These are phyloP conservation scores for Colletotrichum filicis DNA, from an alignment of 2,329 filamentous ascomycete species.

Conservation along the genomic window DNA sequence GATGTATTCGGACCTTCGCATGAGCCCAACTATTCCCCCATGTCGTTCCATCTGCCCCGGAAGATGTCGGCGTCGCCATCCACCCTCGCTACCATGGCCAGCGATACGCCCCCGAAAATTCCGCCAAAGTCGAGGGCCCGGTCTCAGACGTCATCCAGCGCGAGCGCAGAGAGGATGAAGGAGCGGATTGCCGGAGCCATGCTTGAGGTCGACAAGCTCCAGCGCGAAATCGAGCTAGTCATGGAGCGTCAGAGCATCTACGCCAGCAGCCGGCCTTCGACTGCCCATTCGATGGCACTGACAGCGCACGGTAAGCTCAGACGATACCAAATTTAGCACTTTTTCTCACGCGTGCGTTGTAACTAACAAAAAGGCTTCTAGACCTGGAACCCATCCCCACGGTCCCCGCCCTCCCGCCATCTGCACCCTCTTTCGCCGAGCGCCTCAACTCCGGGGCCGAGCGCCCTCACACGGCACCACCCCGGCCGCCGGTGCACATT, in stretches of 20 bases:
- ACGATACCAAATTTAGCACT: conserved; percentile 15
- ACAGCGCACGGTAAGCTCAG: conserved; percentile 28
- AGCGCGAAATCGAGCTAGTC: conserved; percentile 69
- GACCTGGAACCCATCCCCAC: conserved; percentile 64
- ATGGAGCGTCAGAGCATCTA: conserved; percentile 71
- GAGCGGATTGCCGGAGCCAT: conserved; percentile 67
- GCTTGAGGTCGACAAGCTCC: conserved; percentile 67
- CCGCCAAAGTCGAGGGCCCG: conserved; percentile 58
- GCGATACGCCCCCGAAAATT: conserved; percentile 50
- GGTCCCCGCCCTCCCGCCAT: conserved; percentile 66
- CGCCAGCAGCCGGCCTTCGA: conserved; percentile 62
- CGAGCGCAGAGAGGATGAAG: conserved; percentile 62
- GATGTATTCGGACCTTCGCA: conserved; percentile 49
- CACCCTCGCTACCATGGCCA: conserved; percentile 37
- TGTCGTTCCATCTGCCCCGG: conserved; percentile 67
- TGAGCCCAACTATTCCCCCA: conserved; percentile 59
- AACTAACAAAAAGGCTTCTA: conserved; percentile 37
- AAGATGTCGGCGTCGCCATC: conserved; percentile 50
- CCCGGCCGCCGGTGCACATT: conserved; percentile 48
- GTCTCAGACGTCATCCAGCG: conserved; percentile 51
- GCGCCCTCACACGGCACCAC: conserved; percentile 47
- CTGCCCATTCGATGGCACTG: conserved; percentile 53
- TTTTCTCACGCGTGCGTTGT: not conserved
- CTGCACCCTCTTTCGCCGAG: conserved; percentile 68
- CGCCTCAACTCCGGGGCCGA: conserved; percentile 58